Base-by-base conservation (phyloP, 352 stramenopile genomes). In the Pelagophyceae sp. region DNA sequence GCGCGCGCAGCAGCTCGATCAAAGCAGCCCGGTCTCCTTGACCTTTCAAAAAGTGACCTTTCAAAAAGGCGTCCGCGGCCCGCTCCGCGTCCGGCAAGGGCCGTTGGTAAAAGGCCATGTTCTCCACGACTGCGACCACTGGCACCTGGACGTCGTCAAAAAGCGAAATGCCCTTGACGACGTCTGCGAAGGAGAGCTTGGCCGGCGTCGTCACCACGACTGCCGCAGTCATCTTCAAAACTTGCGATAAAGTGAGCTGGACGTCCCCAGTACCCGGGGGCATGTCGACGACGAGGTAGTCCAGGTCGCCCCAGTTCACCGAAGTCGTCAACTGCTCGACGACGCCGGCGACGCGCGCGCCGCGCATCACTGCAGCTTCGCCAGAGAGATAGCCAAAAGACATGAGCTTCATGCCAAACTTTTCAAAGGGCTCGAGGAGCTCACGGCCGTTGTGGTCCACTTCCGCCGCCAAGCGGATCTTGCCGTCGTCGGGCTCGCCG, bases 151-250 rank as follows among this genome's bases (percentile, higher is more conserved):
- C 84, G 32, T 96, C 90, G 40, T 97, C 87, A 82, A 99, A 99
- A 91, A 99, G 97, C 33, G 94, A 83, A 76, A 99, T 97, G 58
- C 96, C 96, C 84, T 99, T 99, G 72, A 95, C 87, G 3, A 98
- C 96, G 82, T 99, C 97, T 29, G 96, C 91, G 77, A 97, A 96
- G 75, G 92, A 94, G 38, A 99, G 90, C 64, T 92, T 90, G 58
- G 98, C 96, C 0, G 97, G 97, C 15, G 96, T 99, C 17, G 97
- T 99, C 3, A 99, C 96, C 31, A 98, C 93, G 3, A 99, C 96
- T 2, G 96, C 93, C 32, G 89, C 92, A 0, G 92, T 95, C 1
- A 90, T 64, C 72, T 85, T 76, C 32, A 98, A 89, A 82, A 98
- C 92, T 87, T 99, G 96, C 37, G 92, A 96, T 50, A 99, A 85